These are phyloP conservation scores for Aspergillus sp. DNA, from an alignment of 2,329 filamentous ascomycete genomes.

Conservation along the genomic window DNA sequence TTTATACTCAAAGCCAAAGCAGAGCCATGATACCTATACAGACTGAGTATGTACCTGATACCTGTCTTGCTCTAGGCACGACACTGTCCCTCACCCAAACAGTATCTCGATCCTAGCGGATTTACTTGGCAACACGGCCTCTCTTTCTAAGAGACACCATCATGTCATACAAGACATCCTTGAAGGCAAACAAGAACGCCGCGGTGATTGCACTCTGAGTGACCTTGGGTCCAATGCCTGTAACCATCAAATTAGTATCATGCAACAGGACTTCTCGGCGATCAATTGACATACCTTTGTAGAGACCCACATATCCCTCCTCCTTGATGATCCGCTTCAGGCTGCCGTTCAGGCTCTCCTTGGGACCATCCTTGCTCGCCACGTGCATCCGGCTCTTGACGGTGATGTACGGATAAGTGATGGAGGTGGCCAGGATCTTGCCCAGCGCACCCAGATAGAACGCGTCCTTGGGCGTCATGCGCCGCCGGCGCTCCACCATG, in stretches of 20 bases:
- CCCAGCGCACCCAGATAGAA: slow-evolving; percentile 90
- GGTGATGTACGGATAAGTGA: slow-evolving; percentile 98
- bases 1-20: not conserved
- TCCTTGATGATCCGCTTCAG: slow-evolving; percentile 77
- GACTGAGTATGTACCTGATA: not conserved
- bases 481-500: slow-evolving; percentile 68
- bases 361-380: slow-evolving; percentile 69
- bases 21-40: not conserved
- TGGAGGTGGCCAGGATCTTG: slow-evolving; percentile 87
- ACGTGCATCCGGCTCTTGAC: slow-evolving; percentile 98
- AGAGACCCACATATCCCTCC: slow-evolving; percentile 88
- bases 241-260: not conserved
- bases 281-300: slow-evolving; percentile 68
- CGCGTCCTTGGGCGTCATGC: slow-evolving; percentile 79
- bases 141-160: slow-evolving; percentile 36
- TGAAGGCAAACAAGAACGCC: slow-evolving; percentile 95
- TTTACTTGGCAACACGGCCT: slow-evolving; percentile 30
- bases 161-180: slow-evolving; percentile 83
- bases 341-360: slow-evolving; percentile 75
- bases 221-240: slow-evolving; percentile 93
- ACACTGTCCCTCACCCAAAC: no score
- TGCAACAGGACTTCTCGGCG: no score
- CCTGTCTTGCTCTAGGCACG: no score
- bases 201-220: slow-evolving; percentile 96
- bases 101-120: no score